These are phyloP conservation scores for Eucalyptus melliodora DNA, from an alignment of 345 rosid species.

Conservation along the genomic window DNA sequence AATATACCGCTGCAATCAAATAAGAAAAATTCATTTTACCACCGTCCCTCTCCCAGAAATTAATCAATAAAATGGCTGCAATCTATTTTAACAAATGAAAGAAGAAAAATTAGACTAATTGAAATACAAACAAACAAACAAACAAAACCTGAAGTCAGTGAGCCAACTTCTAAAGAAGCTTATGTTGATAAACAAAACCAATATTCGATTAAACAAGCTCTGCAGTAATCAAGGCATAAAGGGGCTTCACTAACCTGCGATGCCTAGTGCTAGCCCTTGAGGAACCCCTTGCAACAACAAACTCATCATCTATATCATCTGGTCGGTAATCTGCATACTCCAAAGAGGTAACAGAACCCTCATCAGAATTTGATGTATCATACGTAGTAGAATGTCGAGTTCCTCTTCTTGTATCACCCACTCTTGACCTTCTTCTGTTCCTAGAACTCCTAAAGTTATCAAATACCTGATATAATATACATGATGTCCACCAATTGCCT, in stretches of 20 bases:
- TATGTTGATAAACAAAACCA: not conserved
- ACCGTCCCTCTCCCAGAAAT: not conserved
- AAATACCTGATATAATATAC: conserved; percentile 81
- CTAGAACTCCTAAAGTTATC: conserved; percentile 83
- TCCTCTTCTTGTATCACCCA: conserved; percentile 63
- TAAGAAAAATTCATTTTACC: not conserved
- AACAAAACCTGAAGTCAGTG: not conserved
- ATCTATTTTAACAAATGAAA: not conserved
- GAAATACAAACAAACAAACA: not conserved
- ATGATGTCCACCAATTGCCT: conserved; percentile 95
- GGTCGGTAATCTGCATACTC: conserved; percentile 70
- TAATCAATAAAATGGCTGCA: not conserved
- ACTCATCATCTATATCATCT: conserved; percentile 84
- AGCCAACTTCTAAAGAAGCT: not conserved
- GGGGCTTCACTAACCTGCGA: conserved; percentile 48
- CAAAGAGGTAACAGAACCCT: conserved; percentile 76
- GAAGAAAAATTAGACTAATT: not conserved
- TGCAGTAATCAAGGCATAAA: not conserved
- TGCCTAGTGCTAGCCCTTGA: conserved; percentile 55
- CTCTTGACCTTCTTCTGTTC: conserved; percentile 77
- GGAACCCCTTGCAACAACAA: conserved; percentile 31
- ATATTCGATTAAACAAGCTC: not conserved
- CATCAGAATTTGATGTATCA: conserved; percentile 78
- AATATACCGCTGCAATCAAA: not conserved
- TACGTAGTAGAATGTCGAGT: conserved; percentile 53